A percentile compares a stretch with the other conserved stretches of the same genome.
Evolutionary conservation across 148 eudicot genomes (phyloP).

Genomic region (Chenopodium formosanum): DNA sequence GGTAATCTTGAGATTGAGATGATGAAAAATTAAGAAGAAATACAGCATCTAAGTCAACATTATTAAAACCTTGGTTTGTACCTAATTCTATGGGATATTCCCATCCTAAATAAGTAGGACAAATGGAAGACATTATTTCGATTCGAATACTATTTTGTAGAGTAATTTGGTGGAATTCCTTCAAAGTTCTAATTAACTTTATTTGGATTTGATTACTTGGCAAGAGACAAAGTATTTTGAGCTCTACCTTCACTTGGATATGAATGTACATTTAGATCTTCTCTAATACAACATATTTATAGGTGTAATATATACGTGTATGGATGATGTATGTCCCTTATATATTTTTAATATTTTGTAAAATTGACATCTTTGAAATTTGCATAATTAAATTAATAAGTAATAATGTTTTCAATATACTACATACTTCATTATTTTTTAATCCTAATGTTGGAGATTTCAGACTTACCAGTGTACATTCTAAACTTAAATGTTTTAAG

Average conservation of each 20-base stretch:
- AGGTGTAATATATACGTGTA: not conserved
- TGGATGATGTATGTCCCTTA: not conserved
- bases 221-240: not conserved
- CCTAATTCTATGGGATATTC: conserved; percentile 24
- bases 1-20: conserved; percentile 3
- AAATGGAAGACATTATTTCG: conserved; percentile 10
- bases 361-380: no score
- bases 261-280: not conserved
- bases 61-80: conserved; percentile 10
- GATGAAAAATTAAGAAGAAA: conserved; percentile 9
- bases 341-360: no score
- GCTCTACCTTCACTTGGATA: not conserved
- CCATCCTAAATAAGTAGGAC: conserved; percentile 23
- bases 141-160: conserved; percentile 11
- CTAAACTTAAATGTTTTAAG: no score
- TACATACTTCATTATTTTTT: no score
- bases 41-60: conserved; percentile 17
- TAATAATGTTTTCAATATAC: no score
- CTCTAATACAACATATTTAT: not conserved
- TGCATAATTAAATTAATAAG: no score
- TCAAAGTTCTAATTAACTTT: not conserved
- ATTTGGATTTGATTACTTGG: not conserved
- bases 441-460: no score
- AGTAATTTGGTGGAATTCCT: not conserved
- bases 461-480: no score